A percentile compares a stretch with the other conserved stretches of the same genome.
Evolutionary conservation across 2,329 filamentous ascomycete species (phyloP).

Genomic region (Geosmithia putterillii): DNA sequence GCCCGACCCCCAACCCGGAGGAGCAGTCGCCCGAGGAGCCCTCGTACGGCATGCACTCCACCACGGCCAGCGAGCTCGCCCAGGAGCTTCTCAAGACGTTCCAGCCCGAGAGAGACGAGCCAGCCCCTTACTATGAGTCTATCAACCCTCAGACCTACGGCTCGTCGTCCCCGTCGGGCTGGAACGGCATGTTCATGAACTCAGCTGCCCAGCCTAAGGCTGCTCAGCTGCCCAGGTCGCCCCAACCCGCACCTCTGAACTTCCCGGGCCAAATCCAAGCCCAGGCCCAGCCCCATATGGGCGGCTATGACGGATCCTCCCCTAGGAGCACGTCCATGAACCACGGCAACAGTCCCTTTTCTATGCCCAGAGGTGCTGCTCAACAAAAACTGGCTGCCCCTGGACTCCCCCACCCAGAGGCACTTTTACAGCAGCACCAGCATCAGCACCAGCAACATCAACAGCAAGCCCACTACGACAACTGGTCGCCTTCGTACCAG

Average conservation of each 20-base stretch:
- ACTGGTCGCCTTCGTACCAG: constrained; percentile 1
- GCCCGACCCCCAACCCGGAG: constrained; percentile 26
- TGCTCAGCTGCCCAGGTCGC: constrained; percentile 7
- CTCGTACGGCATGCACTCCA: constrained; percentile 43
- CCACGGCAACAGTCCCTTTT: not conserved
- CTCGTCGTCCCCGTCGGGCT: not conserved
- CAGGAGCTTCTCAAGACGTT: constrained; percentile 3
- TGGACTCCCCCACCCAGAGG: not conserved
- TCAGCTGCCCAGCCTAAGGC: constrained; percentile 4
- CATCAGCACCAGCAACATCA: not conserved
- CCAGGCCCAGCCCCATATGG: no score
- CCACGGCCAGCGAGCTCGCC: constrained; percentile 32
- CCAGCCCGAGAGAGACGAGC: not conserved
- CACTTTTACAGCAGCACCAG: not conserved
- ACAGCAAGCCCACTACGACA: not conserved
- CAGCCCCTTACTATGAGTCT: constrained; percentile 1
- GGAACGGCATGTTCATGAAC: not conserved
- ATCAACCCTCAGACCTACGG: not conserved
- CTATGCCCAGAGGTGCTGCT: not conserved
- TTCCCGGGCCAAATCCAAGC: not conserved
- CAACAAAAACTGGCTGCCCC: not conserved
- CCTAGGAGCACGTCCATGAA: not conserved
- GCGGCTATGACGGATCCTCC: not conserved
- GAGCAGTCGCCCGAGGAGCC: constrained; percentile 24
- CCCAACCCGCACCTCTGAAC: constrained; percentile 7